Evolutionary conservation across 2,329 filamentous ascomycete genomes (phyloP).

Genomic region (Lachnellula hyalina): DNA sequence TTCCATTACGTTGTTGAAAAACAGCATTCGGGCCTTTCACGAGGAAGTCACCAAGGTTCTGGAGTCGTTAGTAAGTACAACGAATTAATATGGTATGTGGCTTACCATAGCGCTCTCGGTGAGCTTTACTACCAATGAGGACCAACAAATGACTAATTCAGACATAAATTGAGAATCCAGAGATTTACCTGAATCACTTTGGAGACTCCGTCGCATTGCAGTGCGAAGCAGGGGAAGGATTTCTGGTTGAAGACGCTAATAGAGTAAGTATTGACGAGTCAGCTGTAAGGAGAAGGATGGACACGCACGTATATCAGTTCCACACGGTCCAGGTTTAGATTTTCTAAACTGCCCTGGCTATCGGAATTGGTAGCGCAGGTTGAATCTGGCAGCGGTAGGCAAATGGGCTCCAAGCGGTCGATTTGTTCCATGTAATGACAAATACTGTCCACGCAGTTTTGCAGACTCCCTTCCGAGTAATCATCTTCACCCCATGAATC

Average conservation of each 20-base stretch:
- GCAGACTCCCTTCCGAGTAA: neutral
- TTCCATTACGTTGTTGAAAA: conserved; percentile 36
- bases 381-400: neutral
- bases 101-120: conserved; percentile 20
- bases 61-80: conserved; percentile 39
- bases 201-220: conserved; percentile 12
- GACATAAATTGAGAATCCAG: conserved; percentile 4
- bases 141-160: conserved; percentile 16
- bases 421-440: conserved; percentile 17
- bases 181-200: conserved; percentile 1
- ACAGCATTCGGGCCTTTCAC: conserved; percentile 21
- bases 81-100: conserved; percentile 33
- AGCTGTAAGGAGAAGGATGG: neutral
- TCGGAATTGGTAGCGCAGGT: conserved; percentile 12
- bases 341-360: conserved; percentile 24
- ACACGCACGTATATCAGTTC: conserved; percentile 22
- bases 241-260: conserved; percentile 19
- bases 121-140: conserved; percentile 15
- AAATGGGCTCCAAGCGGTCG: conserved; percentile 13
- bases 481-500: conserved; percentile 1
- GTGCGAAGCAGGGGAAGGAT: conserved; percentile 12
- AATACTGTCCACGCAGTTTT: conserved; percentile 2
- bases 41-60: conserved; percentile 21
- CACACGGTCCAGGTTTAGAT: conserved; percentile 10
- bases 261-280: conserved; percentile 7